These are phyloP conservation scores for Knufia fluminis DNA, from an alignment of 2,329 filamentous ascomycete species.

Conservation along the genomic window DNA sequence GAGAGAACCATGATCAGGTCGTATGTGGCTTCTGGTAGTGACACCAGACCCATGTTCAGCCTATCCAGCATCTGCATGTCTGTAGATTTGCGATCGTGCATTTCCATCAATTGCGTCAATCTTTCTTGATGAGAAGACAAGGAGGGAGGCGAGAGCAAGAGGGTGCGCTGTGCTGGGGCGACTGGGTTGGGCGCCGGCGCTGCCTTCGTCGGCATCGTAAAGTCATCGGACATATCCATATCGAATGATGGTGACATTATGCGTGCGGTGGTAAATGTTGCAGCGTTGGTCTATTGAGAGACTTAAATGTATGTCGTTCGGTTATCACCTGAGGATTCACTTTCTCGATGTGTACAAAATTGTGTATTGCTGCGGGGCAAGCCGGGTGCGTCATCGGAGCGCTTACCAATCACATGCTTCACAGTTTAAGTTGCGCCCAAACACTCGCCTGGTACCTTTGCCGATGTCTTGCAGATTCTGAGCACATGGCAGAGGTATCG, in stretches of 20 bases:
- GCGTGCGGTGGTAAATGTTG: neutral
- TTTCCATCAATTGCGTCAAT: conserved; percentile 59
- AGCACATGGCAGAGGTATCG: no score
- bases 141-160: conserved; percentile 83
- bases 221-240: conserved; percentile 49
- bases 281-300: no score
- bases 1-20: conserved; percentile 76
- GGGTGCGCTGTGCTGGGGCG: conserved; percentile 45
- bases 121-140: conserved; percentile 76
- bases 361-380: neutral
- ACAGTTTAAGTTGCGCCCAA: no score
- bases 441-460: neutral
- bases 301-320: no score
- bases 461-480: neutral
- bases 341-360: neutral
- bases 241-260: conserved; percentile 39
- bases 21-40: conserved; percentile 68
- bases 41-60: conserved; percentile 68
- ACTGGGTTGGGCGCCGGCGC: conserved; percentile 22
- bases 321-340: no score
- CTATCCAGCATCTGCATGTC: conserved; percentile 98
- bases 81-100: conserved; percentile 64
- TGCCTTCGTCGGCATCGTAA: conserved; percentile 30
- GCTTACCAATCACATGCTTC: no score
- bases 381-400: no score